Evolutionary conservation across 495 filamentous ascomycete genomes (phyloP).

Genomic region (Daldinia concentrica): DNA sequence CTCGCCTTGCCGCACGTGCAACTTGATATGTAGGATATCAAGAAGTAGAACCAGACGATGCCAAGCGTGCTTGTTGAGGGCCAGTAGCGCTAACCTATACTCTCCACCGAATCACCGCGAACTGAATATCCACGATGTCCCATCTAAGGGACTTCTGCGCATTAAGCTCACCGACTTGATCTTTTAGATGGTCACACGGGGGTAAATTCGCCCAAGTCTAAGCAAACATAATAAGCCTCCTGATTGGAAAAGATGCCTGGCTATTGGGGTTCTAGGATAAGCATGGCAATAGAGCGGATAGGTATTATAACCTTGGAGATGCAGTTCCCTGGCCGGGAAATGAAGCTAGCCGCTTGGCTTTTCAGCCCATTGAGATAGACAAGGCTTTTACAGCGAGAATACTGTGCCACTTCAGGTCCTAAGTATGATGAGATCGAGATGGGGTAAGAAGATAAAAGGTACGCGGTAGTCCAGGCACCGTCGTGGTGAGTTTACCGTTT

Average conservation of each 20-base stretch:
- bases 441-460: conserved; percentile 30
- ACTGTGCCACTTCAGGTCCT: conserved; percentile 2
- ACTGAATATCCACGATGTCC: conserved; percentile 5
- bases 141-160: conserved; percentile 13
- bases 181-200: conserved; percentile 29
- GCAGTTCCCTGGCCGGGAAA: conserved; percentile 22
- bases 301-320: conserved; percentile 16
- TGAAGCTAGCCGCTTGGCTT: conserved; percentile 30
- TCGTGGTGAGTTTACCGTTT: not conserved
- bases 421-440: conserved; percentile 18
- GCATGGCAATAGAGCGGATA: conserved; percentile 18
- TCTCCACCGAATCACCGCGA: conserved; percentile 9
- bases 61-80: conserved; percentile 11
- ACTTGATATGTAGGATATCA: not conserved
- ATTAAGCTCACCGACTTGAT: conserved; percentile 7
- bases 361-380: conserved; percentile 28
- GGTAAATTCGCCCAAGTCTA: conserved; percentile 15
- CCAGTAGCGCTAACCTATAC: conserved; percentile 1
- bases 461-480: not conserved
- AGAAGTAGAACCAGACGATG: not conserved
- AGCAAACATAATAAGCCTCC: conserved; percentile 3
- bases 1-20: not conserved
- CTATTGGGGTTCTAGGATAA: conserved; percentile 20
- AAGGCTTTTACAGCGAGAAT: conserved; percentile 9
- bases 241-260: conserved; percentile 12